Evolutionary conservation across 495 filamentous ascomycete species (phyloP).

Genomic region (Tuber calosporum): DNA sequence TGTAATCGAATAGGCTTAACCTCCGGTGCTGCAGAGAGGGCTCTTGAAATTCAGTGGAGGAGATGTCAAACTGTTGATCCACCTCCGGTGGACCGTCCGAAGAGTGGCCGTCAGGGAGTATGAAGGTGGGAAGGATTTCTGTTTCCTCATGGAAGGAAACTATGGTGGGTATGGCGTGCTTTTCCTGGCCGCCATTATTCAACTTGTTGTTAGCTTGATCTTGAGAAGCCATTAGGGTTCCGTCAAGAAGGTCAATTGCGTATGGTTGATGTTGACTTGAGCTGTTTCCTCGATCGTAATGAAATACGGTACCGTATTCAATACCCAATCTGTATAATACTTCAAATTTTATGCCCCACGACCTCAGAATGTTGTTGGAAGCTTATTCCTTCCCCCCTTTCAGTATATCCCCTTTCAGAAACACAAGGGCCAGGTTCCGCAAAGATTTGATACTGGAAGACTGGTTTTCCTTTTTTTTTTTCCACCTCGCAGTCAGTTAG

Average conservation of each 20-base stretch:
- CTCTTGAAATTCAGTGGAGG: conserved; percentile 18
- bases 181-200: conserved; percentile 12
- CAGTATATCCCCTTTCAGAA: conserved; percentile 12
- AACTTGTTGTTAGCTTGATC: conserved; percentile 20
- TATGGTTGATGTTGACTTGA: conserved; percentile 22
- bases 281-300: conserved; percentile 13
- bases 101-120: conserved; percentile 22
- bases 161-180: conserved; percentile 19
- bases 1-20: conserved; percentile 38
- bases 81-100: conserved; percentile 6
- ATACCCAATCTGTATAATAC: not conserved
- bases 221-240: conserved; percentile 27
- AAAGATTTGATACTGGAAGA: not conserved
- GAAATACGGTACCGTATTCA: conserved; percentile 7
- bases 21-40: conserved; percentile 35
- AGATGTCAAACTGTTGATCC: conserved; percentile 18
- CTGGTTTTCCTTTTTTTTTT: not conserved
- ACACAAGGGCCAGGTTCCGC: not conserved
- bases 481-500: not conserved
- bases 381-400: conserved; percentile 12
- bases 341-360: conserved; percentile 20
- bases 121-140: conserved; percentile 30
- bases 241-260: conserved; percentile 15
- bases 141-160: conserved; percentile 14
- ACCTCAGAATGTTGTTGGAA: conserved; percentile 17